These are phyloP conservation scores for Phytophthora colocasiae DNA, from an alignment of 352 stramenopile species.

Conservation along the genomic window DNA sequence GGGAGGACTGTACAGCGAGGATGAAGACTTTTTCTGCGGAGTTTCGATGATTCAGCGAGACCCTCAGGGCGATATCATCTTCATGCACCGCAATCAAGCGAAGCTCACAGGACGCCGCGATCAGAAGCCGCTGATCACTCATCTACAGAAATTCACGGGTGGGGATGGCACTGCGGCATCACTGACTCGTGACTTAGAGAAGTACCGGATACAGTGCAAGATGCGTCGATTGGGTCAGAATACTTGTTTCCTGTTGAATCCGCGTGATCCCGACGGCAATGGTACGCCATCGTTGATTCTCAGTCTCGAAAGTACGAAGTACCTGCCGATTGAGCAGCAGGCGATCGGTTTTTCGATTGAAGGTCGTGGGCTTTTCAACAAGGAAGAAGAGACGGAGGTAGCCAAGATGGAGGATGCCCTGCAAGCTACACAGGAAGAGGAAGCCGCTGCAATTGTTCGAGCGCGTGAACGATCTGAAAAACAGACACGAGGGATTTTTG, in stretches of 20 bases:
- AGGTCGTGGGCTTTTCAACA: slow-evolving; percentile 61
- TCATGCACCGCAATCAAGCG: slow-evolving; percentile 82
- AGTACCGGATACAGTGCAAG: slow-evolving; percentile 77
- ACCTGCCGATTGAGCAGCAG: slow-evolving; percentile 64
- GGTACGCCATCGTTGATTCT: slow-evolving; percentile 60
- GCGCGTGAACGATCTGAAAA: slow-evolving; percentile 30
- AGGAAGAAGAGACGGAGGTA: slow-evolving; percentile 65
- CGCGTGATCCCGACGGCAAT: slow-evolving; percentile 43
- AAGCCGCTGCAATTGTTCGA: slow-evolving; percentile 38
- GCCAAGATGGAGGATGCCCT: slow-evolving; percentile 56
- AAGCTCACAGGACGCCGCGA: slow-evolving; percentile 75
- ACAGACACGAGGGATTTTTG: slow-evolving; percentile 28
- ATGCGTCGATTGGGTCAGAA: slow-evolving; percentile 63
- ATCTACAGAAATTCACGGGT: slow-evolving; percentile 82
- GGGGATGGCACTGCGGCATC: slow-evolving; percentile 65
- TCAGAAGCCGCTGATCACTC: slow-evolving; percentile 66
- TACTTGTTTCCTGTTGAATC: slow-evolving; percentile 72
- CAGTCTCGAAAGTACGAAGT: slow-evolving; percentile 67
- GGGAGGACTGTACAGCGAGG: slow-evolving; percentile 55
- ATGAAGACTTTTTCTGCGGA: slow-evolving; percentile 74
- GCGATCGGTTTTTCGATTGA: slow-evolving; percentile 85
- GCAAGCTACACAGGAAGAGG: slow-evolving; percentile 41
- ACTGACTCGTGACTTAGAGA: slow-evolving; percentile 62
- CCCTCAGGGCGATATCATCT: slow-evolving; percentile 72
- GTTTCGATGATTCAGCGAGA: slow-evolving; percentile 86